Conservation (phyloP, 805 yeast genomes). For the Cyberlindnera mrakii region DNA sequence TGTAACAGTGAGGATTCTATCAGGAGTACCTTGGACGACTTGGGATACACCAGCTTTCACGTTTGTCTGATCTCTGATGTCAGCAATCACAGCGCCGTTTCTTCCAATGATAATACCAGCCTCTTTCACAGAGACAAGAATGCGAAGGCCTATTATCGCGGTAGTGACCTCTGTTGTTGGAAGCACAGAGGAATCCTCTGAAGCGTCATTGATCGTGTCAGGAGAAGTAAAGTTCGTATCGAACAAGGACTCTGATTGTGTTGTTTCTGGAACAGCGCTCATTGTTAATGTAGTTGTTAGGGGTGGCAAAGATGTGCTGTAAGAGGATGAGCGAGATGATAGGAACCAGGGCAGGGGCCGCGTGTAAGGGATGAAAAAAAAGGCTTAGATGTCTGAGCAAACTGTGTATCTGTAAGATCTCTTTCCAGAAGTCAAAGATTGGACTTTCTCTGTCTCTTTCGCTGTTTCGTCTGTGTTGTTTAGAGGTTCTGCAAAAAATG, state of each 20-base stretch:
- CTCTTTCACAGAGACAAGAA: conserved; percentile 76
- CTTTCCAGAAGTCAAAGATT: no score
- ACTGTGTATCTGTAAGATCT: no score
- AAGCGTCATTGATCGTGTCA: background rate
- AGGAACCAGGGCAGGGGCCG: background rate
- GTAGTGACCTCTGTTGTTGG: conserved; percentile 19
- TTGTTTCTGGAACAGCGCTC: conserved; percentile 1
- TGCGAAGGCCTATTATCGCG: conserved; percentile 28
- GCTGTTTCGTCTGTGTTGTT: no score
- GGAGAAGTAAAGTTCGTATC: conserved; percentile 20
- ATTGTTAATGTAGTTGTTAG: conserved; percentile 1
- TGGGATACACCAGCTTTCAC: conserved; percentile 87
- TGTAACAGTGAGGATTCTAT: conserved; percentile 72
- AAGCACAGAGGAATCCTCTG: conserved; percentile 8
- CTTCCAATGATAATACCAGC: conserved; percentile 89
- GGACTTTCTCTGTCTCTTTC: no score
- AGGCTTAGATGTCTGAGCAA: no score
- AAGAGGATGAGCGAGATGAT: background rate
- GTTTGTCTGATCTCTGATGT: conserved; percentile 64
- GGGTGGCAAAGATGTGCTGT: conserved; percentile 1
- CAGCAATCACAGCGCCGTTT: conserved; percentile 72
- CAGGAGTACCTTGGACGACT: conserved; percentile 73
- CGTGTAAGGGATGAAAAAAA: no score
- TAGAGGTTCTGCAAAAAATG: no score
- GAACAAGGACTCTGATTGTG: conserved; percentile 19